Base-by-base conservation (phyloP, 768 basidiomycete genomes). In the Mycena olivaceomarginata region DNA sequence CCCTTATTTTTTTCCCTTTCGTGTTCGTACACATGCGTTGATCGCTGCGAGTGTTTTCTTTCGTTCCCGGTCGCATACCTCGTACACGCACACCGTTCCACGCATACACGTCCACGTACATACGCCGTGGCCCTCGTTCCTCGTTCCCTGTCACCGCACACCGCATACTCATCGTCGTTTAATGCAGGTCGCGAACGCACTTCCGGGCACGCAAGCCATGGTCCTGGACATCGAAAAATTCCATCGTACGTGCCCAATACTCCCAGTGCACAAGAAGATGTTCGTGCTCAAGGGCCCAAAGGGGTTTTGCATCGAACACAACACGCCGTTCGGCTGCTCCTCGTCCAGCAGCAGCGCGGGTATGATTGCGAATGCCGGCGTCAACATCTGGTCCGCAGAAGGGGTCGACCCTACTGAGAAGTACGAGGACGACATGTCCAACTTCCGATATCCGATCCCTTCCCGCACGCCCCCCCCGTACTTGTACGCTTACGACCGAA, bases 241-340 rank as follows among this genome's bases (percentile, higher is more conserved):
- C 48, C 86, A 87, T 72, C 72, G 85, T 0, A 87, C 85, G 0
- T 83, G 83, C 37, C 85, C 86, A 0, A 82, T 86, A 2, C 66
- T 71, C 2, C 85, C 86, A 0, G 72, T 79, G 0, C 84, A 87
- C 76, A 89, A 88, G 56, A 60, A 64, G 0, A 87, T 83, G 83
- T 78, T 88, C 3, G 84, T 87, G 0, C 59, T 86, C 7, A 80
- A 83, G 57, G 84, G 81, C 4, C 67, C 12, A 0, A 39, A 72
- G 0, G 81, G 81, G 0, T 85, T 85, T 53, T 87, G 72, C 63
- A 82, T 87, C 3, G 84, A 88, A 8, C 86, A 87, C 70, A 65
- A 67, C 48, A 66, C 79, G 51, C 85, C 85, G 3, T 87, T 86
- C 63, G 81, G 86, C 1, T 78, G 81, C 11, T 25, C 82, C 0